These are phyloP conservation scores for Calonectria pteridis DNA, from an alignment of 2,329 filamentous ascomycete genomes.

Conservation along the genomic window DNA sequence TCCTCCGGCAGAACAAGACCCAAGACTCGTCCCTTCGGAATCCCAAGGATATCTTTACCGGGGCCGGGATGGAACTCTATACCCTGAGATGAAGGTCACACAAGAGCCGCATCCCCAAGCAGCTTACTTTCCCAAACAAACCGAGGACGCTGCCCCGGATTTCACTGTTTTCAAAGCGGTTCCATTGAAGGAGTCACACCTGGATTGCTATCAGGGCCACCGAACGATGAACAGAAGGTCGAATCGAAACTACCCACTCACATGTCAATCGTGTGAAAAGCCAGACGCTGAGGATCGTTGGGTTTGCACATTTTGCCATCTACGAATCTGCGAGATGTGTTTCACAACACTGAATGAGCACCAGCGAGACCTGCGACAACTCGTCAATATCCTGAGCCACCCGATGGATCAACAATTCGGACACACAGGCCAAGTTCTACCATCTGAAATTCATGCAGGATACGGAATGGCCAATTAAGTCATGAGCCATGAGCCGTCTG, in stretches of 20 bases:
- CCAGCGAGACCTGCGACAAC: conserved; percentile 56
- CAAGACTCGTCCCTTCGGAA: conserved; percentile 50
- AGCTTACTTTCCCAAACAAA: conserved; percentile 53
- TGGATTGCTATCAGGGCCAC: conserved; percentile 63
- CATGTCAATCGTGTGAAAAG: conserved; percentile 66
- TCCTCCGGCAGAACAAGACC: conserved; percentile 42
- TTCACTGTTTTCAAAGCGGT: conserved; percentile 56
- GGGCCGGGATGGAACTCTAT: conserved; percentile 55
- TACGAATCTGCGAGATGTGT: conserved; percentile 66
- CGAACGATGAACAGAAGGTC: conserved; percentile 60
- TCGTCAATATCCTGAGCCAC: conserved; percentile 50
- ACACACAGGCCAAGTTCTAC: not conserved
- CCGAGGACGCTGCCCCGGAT: conserved; percentile 42
- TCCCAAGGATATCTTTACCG: conserved; percentile 51
- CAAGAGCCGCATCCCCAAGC: conserved; percentile 52
- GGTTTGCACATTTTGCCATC: conserved; percentile 63
- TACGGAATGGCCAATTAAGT: not conserved
- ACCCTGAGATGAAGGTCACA: conserved; percentile 55
- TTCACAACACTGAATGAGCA: conserved; percentile 55
- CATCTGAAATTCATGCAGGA: not conserved
- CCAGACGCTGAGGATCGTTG: conserved; percentile 60
- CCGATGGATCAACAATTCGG: not conserved
- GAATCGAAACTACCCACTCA: conserved; percentile 64
- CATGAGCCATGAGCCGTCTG: no score
- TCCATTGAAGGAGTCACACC: conserved; percentile 59